Percentiles rank a stretch among this genome's conserved stretches.
Conservation (phyloP, 1,284 basidiomycete species). For the Boletus mariae region DNA sequence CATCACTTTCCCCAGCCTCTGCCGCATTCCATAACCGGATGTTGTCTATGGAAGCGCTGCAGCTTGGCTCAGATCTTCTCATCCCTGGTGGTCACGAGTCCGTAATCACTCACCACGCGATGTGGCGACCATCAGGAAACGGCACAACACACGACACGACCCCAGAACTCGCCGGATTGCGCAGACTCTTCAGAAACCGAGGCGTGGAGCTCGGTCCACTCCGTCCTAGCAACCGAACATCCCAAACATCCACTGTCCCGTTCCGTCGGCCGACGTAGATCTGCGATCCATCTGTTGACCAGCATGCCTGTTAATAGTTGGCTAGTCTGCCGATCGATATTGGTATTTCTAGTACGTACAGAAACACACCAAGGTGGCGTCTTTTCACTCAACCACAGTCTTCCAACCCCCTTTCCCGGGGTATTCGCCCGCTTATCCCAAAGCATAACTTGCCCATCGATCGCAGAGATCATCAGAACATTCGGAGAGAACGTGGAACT, state of each 20-base stretch:
- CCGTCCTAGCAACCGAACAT: constrained; percentile 73
- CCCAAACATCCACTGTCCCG: constrained; percentile 92
- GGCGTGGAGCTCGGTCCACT: constrained; percentile 61
- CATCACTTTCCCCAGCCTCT: constrained; percentile 68
- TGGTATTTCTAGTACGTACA: constrained; percentile 40
- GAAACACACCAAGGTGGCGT: constrained; percentile 97
- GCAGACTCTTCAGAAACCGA: constrained; percentile 73
- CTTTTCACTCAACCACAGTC: constrained; percentile 83
- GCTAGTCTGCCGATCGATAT: constrained; percentile 3
- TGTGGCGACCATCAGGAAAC: constrained; percentile 87
- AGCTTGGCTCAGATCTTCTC: constrained; percentile 20
- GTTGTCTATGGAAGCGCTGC: constrained; percentile 89
- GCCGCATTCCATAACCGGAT: constrained; percentile 91
- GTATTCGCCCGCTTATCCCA: constrained; percentile 82
- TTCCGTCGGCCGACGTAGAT: constrained; percentile 92
- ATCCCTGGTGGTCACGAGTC: constrained; percentile 17
- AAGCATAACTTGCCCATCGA: constrained; percentile 90
- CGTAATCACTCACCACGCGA: constrained; percentile 68
- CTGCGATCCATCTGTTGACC: constrained; percentile 85
- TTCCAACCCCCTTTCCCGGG: constrained; percentile 69
- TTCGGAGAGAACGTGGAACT: constrained; percentile 77
- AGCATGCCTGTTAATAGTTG: constrained; percentile 68
- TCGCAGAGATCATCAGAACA: constrained; percentile 82
- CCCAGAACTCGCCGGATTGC: constrained; percentile 87
- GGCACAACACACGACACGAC: constrained; percentile 87